Conservation (phyloP, 768 basidiomycete species). For the Lactifluus hygrophoroides region DNA sequence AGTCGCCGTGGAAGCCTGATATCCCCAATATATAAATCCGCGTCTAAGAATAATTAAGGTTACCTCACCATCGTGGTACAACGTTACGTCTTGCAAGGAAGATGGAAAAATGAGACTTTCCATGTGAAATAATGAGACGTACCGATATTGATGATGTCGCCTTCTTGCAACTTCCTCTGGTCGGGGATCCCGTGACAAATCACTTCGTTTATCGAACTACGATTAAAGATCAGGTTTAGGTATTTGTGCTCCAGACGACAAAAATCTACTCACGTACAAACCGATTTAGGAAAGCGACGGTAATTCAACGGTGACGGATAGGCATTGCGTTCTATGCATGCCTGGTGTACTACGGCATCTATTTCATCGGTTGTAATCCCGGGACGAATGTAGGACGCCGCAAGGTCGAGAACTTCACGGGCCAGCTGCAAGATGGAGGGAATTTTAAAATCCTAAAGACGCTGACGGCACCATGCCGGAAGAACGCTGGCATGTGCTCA, state of each 20-base stretch:
- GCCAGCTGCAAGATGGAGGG: constrained; percentile 46
- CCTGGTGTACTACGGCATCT: constrained; percentile 89
- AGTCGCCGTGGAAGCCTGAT: constrained; percentile 82
- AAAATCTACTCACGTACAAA: constrained; percentile 72
- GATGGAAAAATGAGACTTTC: constrained; percentile 6
- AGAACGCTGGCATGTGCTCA: constrained; percentile 29
- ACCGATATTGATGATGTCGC: constrained; percentile 96
- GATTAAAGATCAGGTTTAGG: not conserved
- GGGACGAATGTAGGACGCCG: constrained; percentile 78
- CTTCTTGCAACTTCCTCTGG: constrained; percentile 71
- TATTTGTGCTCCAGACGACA: not conserved
- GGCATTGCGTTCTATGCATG: constrained; percentile 78
- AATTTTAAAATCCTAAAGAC: constrained; percentile 2
- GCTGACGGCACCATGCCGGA: not conserved
- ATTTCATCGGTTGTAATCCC: constrained; percentile 95
- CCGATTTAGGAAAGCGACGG: constrained; percentile 85
- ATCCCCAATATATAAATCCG: not conserved
- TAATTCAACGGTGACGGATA: constrained; percentile 96
- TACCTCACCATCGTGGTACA: constrained; percentile 64
- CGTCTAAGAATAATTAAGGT: not conserved
- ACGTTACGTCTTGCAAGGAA: constrained; percentile 51
- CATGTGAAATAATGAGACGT: constrained; percentile 21
- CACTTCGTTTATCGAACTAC: constrained; percentile 84
- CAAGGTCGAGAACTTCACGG: constrained; percentile 88
- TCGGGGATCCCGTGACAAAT: constrained; percentile 98